A percentile compares a stretch with the other conserved stretches of the same genome.
Conservation (phyloP, 1,139 yeast species). For the Blastobotrys malaysiensis region DNA sequence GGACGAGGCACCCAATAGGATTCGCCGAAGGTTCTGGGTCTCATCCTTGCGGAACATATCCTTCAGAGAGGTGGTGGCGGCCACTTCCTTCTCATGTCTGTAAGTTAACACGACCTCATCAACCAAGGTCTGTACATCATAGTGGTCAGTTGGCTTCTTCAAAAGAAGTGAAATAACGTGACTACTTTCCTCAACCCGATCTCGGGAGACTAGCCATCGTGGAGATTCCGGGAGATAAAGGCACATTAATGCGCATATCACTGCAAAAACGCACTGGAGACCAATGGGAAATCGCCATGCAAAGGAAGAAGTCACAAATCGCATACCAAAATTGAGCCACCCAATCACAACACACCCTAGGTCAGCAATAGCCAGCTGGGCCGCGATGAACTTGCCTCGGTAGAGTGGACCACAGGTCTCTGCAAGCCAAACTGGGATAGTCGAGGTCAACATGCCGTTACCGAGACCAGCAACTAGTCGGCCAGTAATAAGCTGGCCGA, state of each 20-base stretch:
- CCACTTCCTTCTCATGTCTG: conserved; percentile 7
- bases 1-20: conserved; percentile 8
- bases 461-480: conserved; percentile 70
- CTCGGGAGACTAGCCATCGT: conserved; percentile 59
- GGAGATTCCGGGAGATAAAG: conserved; percentile 41
- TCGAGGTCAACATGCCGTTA: conserved; percentile 69
- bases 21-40: conserved; percentile 9
- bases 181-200: conserved; percentile 54
- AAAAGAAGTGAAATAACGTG: conserved; percentile 14
- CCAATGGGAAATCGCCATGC: conserved; percentile 10
- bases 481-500: conserved; percentile 67
- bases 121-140: conserved; percentile 5
- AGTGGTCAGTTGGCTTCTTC: not conserved
- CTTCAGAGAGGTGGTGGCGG: not conserved
- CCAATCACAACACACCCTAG: conserved; percentile 48
- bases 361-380: conserved; percentile 57
- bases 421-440: conserved; percentile 54
- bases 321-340: conserved; percentile 10
- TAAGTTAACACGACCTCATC: not conserved
- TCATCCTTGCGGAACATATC: conserved; percentile 11
- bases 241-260: not conserved
- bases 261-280: conserved; percentile 5
- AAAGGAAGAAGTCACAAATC: not conserved
- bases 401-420: not conserved
- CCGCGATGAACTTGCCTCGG: conserved; percentile 42